Evolutionary conservation across 2,329 filamentous ascomycete genomes (phyloP).

Genomic region (Aureobasidium subglaciale): DNA sequence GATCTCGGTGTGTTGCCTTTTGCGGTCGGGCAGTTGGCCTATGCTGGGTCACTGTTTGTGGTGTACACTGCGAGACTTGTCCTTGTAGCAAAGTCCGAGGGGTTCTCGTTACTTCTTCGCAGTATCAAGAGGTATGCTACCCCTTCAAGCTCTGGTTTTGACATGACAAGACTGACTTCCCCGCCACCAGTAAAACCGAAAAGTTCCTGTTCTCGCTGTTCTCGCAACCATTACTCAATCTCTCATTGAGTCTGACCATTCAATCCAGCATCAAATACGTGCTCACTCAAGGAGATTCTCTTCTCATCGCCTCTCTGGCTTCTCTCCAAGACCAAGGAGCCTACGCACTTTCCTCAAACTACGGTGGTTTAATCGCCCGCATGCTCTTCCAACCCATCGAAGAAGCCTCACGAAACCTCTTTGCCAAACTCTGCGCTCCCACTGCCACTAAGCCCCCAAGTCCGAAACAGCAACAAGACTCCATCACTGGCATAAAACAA

Average conservation of each 20-base stretch:
- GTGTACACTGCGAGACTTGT: slow-evolving; percentile 63
- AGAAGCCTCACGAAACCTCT: slow-evolving; percentile 84
- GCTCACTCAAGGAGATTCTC: slow-evolving; percentile 87
- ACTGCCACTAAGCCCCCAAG: slow-evolving; percentile 21
- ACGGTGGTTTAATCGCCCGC: slow-evolving; percentile 76
- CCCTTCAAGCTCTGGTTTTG: background rate
- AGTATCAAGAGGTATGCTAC: background rate
- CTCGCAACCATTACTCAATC: slow-evolving; percentile 59
- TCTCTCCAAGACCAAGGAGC: slow-evolving; percentile 76
- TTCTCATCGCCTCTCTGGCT: slow-evolving; percentile 74
- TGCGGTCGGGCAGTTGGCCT: slow-evolving; percentile 75
- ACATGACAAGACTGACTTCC: background rate
- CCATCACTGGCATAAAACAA: background rate
- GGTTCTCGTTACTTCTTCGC: slow-evolving; percentile 61
- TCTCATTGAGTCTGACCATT: slow-evolving; percentile 75
- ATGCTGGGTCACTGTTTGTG: slow-evolving; percentile 59
- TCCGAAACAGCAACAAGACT: background rate
- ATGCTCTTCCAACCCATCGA: slow-evolving; percentile 93
- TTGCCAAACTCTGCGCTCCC: slow-evolving; percentile 65
- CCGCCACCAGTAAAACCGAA: slow-evolving; percentile 24
- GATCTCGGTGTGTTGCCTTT: slow-evolving; percentile 78
- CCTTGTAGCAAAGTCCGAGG: slow-evolving; percentile 46
- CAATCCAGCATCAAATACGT: slow-evolving; percentile 89
- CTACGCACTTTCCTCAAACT: slow-evolving; percentile 91
- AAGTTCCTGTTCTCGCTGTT: slow-evolving; percentile 56